Base-by-base conservation (phyloP, 2,329 filamentous ascomycete genomes). In the Calonectria honghensis region DNA sequence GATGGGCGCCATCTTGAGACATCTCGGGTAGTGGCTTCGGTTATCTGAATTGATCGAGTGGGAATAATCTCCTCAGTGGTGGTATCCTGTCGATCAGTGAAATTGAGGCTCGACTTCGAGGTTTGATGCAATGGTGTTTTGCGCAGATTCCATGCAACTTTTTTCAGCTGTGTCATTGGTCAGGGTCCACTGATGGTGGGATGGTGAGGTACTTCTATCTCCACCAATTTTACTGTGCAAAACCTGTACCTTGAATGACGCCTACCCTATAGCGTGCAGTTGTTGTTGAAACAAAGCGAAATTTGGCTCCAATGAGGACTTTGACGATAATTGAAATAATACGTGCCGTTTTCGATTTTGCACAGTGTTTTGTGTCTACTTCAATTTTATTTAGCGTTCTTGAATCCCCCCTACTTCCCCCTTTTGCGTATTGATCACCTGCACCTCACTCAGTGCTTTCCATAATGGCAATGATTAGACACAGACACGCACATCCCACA, bases 1-100 rank as follows among this genome's bases (percentile, higher is more conserved):
- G 78, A 29, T 80, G 78, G 37, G 76, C 65, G 41, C 79, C 79
- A 16, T 78, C 76, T 75, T 84, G 77, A 57, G 82, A 76, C 83
- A 84, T 85, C 27, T 51, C 77, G 69, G 51, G 16, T 1, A n/a
- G 16, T 59, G 48, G 18, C 31, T n/a, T 64, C 24, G 52, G 24
- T 14, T 27, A 27, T 20, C 64, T 48, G 51, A 63, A 67, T 74
- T 74, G 50, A 57, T 45, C 24, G 50, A 14, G 52, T 11, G 45
- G 2, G 39, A n/a, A 13, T 18, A 32, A 41, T 41, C 39, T 54
- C 45, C n/a, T 39, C 11, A 16, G 45, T 7, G 54, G 27, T 32
- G 59, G 48, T 50, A 45, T 67, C 68, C 67, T 45, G 54, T 67
- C 7, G 41, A 48, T 73, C 32, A 65, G 54, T n/a, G 14, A 37